phyloP scores from a whole-genome alignment of 2,329 filamentous ascomycete genomes.

The Pestalotiopsis sp. region DNA sequence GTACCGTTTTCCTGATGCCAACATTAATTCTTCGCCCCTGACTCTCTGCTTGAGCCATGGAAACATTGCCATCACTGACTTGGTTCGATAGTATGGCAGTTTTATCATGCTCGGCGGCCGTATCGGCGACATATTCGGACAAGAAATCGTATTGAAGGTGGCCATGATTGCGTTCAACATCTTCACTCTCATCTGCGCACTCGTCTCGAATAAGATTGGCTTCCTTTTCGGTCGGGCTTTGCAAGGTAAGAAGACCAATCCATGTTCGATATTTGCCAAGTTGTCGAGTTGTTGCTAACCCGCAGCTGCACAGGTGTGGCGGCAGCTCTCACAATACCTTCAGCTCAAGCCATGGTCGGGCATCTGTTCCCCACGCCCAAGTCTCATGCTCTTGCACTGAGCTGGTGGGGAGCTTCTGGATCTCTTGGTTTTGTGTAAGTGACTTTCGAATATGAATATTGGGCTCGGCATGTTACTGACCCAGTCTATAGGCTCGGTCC shows the following conservation, averaged over 20 bases:
- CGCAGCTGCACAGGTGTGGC: not conserved
- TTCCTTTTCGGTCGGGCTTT: not conserved
- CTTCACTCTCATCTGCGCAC: not conserved
- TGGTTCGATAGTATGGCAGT: not conserved
- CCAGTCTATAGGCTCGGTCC: not conserved
- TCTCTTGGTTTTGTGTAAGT: not conserved
- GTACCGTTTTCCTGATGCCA: not conserved
- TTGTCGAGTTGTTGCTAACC: not conserved
- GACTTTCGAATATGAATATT: not conserved
- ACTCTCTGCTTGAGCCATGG: not conserved
- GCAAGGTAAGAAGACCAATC: not conserved
- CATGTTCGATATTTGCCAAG: not conserved
- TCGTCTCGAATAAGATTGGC: not conserved
- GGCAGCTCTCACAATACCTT: not conserved
- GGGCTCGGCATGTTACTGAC: not conserved
- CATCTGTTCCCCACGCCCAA: not conserved
- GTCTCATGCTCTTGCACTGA: not conserved
- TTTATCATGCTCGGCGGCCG: not conserved
- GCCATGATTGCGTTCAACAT: not conserved
- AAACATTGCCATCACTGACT: too few relatives aligned
- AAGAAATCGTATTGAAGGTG: not conserved
- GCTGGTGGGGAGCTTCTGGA: not conserved
- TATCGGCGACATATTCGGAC: not conserved
- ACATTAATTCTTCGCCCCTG: not conserved
- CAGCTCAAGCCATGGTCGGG: not conserved